phyloP scores from a whole-genome alignment of 306 rosid genomes.

The Delonix regia region DNA sequence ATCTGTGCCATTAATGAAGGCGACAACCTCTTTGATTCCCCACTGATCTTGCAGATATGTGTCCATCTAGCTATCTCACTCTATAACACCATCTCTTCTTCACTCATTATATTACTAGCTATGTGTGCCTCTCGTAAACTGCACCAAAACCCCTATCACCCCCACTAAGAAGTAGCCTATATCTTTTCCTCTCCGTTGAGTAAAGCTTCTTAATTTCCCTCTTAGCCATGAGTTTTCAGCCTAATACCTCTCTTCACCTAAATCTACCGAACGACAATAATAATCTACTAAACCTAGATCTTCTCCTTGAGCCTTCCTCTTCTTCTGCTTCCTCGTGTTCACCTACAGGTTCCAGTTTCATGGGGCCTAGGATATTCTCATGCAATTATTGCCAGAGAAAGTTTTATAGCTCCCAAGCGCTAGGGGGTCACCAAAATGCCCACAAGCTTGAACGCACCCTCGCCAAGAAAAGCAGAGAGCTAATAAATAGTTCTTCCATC shows the following conservation, averaged over 20 bases:
- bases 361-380: slow-evolving; percentile 63
- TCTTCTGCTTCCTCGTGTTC: slow-evolving; percentile 51
- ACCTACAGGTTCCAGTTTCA: slow-evolving; percentile 31
- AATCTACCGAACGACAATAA: slow-evolving; percentile 40
- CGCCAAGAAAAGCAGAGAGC: slow-evolving; percentile 84
- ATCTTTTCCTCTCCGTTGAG: slow-evolving; percentile 8
- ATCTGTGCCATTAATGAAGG: slow-evolving; percentile 79
- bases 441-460: slow-evolving; percentile 87
- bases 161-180: slow-evolving; percentile 11
- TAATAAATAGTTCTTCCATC: slow-evolving; percentile 37
- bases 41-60: slow-evolving; percentile 70
- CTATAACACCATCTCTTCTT: slow-evolving; percentile 33
- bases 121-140: slow-evolving; percentile 37
- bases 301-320: slow-evolving; percentile 64
- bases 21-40: slow-evolving; percentile 79
- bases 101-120: slow-evolving; percentile 30
- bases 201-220: background rate
- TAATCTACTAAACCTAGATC: slow-evolving; percentile 56
- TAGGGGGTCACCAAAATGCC: slow-evolving; percentile 96
- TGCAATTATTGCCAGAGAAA: slow-evolving; percentile 92
- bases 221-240: slow-evolving; percentile 62
- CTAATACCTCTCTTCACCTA: slow-evolving; percentile 56
- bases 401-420: slow-evolving; percentile 86
- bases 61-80: slow-evolving; percentile 48
- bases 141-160: slow-evolving; percentile 39